phyloP scores from a whole-genome alignment of 192 early-diverging fungal genomes.

The Umbelopsis vinacea region DNA sequence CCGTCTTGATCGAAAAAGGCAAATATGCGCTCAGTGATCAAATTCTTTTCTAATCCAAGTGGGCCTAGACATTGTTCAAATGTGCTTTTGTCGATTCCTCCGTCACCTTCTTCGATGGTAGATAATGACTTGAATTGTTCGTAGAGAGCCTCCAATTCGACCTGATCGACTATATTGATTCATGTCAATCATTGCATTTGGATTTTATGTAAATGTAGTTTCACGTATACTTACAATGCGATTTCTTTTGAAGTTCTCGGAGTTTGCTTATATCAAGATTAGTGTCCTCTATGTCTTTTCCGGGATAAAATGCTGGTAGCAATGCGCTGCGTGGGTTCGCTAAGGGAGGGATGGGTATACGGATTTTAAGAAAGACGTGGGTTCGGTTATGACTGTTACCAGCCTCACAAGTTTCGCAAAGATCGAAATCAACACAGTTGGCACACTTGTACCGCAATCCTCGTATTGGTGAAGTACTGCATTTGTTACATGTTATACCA shows the following conservation, averaged over 20 bases:
- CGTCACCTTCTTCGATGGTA: slow-evolving; percentile 57
- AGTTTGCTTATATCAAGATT: slow-evolving; percentile 40
- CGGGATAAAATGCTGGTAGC: slow-evolving; percentile 78
- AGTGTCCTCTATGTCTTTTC: slow-evolving; percentile 33
- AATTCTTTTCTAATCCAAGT: slow-evolving; percentile 79
- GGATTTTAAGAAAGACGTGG: slow-evolving; percentile 90
- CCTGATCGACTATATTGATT: slow-evolving; percentile 67
- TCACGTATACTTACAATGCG: slow-evolving; percentile 66
- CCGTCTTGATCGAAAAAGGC: slow-evolving; percentile 86
- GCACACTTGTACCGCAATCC: slow-evolving; percentile 93
- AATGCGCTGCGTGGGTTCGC: slow-evolving; percentile 78
- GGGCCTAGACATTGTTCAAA: slow-evolving; percentile 90
- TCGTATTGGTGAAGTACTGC: slow-evolving; percentile 83
- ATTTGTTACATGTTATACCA: slow-evolving; percentile 94
- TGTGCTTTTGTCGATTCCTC: slow-evolving; percentile 76
- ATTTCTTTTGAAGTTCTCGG: slow-evolving; percentile 54
- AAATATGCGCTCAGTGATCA: slow-evolving; percentile 89
- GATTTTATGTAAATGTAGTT: not conserved
- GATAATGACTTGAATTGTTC: slow-evolving; percentile 86
- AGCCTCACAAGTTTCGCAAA: slow-evolving; percentile 93
- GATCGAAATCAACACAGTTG: slow-evolving; percentile 91
- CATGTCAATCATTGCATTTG: not conserved
- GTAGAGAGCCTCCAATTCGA: slow-evolving; percentile 88
- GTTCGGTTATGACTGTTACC: slow-evolving; percentile 70
- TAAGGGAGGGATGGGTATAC: slow-evolving; percentile 90